Conservation (phyloP, 306 rosid genomes). For the Trifolium fragiferum region DNA sequence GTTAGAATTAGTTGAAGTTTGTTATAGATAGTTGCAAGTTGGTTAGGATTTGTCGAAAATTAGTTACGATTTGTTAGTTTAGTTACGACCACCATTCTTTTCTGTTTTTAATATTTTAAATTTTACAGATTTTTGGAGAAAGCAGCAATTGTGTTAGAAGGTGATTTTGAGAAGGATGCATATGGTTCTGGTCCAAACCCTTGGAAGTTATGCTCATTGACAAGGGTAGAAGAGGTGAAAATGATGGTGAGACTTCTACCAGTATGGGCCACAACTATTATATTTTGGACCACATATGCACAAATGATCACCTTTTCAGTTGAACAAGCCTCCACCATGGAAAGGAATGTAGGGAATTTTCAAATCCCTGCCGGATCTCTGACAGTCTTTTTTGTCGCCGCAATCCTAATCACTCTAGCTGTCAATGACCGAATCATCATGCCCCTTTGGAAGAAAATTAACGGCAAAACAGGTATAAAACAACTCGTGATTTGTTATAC, state of each 20-base stretch:
- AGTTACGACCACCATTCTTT: not conserved
- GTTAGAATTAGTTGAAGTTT: not conserved
- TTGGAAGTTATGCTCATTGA: slow-evolving; percentile 77
- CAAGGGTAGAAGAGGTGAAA: slow-evolving; percentile 91
- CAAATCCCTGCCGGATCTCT: slow-evolving; percentile 93
- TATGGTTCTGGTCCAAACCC: slow-evolving; percentile 62
- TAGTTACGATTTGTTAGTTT: not conserved
- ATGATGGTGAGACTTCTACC: slow-evolving; percentile 87
- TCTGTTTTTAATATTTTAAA: not conserved
- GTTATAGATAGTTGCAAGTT: not conserved
- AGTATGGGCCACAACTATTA: slow-evolving; percentile 92
- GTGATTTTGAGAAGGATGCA: slow-evolving; percentile 56
- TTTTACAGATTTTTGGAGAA: slow-evolving; percentile 73
- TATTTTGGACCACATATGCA: slow-evolving; percentile 91
- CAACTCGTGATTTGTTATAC: not conserved
- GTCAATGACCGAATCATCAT: slow-evolving; percentile 76
- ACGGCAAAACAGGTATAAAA: slow-evolving; percentile 75
- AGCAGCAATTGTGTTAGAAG: slow-evolving; percentile 70
- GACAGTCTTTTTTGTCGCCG: slow-evolving; percentile 83
- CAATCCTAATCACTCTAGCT: slow-evolving; percentile 74
- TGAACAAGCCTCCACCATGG: slow-evolving; percentile 94
- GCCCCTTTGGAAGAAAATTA: slow-evolving; percentile 83
- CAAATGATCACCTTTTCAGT: slow-evolving; percentile 96
- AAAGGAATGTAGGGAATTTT: slow-evolving; percentile 65
- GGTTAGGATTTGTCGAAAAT: not conserved